phyloP scores from a whole-genome alignment of 2,329 filamentous ascomycete species.

The Bimuria novae-zelandiae region DNA sequence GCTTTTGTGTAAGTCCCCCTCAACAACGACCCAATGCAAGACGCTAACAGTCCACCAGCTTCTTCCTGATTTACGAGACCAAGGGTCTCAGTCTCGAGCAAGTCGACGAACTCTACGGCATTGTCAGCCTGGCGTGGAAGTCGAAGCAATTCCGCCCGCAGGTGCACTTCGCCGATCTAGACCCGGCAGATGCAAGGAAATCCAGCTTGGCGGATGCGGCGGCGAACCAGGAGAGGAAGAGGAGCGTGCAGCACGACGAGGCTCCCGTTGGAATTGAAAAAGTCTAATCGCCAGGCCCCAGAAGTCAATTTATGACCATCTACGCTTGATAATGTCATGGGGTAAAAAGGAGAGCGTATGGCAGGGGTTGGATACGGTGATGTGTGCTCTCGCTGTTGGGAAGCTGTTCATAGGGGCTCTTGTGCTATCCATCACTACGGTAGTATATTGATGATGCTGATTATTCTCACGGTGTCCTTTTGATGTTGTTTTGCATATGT shows the following conservation, averaged over 20 bases:
- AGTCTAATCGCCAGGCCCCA: slow-evolving; percentile 8
- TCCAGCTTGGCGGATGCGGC: slow-evolving; percentile 36
- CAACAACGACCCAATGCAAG: background rate
- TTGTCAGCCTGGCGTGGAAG: slow-evolving; percentile 72
- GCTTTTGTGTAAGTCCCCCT: slow-evolving; percentile 62
- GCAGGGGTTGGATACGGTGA: too few relatives aligned
- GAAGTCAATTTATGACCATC: too few relatives aligned
- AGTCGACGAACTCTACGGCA: slow-evolving; percentile 79
- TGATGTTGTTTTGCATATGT: too few relatives aligned
- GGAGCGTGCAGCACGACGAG: slow-evolving; percentile 37
- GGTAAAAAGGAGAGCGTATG: too few relatives aligned
- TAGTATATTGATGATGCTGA: too few relatives aligned
- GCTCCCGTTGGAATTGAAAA: slow-evolving; percentile 8
- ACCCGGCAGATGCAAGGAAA: slow-evolving; percentile 18
- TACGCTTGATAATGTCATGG: too few relatives aligned
- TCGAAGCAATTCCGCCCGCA: slow-evolving; percentile 66
- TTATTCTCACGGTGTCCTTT: too few relatives aligned
- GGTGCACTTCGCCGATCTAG: slow-evolving; percentile 39
- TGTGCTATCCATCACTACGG: too few relatives aligned
- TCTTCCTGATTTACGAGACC: slow-evolving; percentile 75
- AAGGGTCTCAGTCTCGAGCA: slow-evolving; percentile 77
- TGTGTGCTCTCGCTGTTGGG: too few relatives aligned
- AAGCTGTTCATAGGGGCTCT: too few relatives aligned
- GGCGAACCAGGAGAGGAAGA: slow-evolving; percentile 38
- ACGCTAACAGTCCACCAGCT: slow-evolving; percentile 38